Base-by-base conservation (phyloP, 2,329 filamentous ascomycete genomes). In the Fusarium redolens region DNA sequence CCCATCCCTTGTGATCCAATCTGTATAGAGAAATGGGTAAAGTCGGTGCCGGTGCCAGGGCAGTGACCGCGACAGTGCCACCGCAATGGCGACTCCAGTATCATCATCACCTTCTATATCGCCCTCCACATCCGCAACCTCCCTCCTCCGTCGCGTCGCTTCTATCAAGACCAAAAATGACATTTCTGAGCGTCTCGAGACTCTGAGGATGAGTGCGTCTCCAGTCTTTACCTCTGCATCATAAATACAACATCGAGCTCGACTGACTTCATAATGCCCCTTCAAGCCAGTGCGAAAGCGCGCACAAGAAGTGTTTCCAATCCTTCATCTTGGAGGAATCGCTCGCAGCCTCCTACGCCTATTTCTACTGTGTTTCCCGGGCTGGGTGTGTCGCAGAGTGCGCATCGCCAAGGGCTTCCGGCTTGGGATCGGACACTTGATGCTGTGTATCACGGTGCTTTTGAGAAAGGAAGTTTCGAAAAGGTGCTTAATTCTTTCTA, bases 401-500 rank as follows among this genome's bases (percentile, higher is more conserved):
- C 62, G n/a, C 71, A 68, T 28, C 67, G 69, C 18, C 51, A 48
- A 7, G 54, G 56, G 13, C 73, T 78, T 11, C 80, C 81, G 4
- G 70, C 81, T 1, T 83, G 82, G 82, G 79, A 83, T 51, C 79
- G 82, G 4, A 74, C 75, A 14, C 68, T 82, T n/a, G 82, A 83
- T 31, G 66, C 81, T 10, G 78, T 83, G n/a, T 82, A 79, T 44
- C 80, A 82, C 52, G 65, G 71, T 4, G 25, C 76, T 12, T 52
- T 64, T 4, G 60, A 70, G 10, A 50, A 48, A 4, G 31, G 43
- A 0, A 41, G 38, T 2, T 79, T 80, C 28, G 63, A 50, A 6
- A 40, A 63, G 4, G 72, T 71, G 3, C 71, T 81, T 4, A 11
- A 45, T n/a, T 57, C 69, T 4, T 80, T 81, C 45, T 75, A 77